Conservation (phyloP, 768 basidiomycete species). For the Stropharia rugosoannulata region DNA sequence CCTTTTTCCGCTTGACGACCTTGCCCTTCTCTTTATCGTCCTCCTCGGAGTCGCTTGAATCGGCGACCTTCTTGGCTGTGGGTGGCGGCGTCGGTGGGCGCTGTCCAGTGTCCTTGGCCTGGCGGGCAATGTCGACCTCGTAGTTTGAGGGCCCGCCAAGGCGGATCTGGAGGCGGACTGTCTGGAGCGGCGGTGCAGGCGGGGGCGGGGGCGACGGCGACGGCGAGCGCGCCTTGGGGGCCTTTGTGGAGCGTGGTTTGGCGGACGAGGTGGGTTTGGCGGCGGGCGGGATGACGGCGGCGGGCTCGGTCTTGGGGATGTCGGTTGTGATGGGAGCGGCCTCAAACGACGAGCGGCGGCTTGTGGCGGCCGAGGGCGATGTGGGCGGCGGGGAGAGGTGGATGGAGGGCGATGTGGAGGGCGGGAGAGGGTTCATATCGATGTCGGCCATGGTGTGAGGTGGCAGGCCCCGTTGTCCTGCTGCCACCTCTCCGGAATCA, state of each 20-base stretch:
- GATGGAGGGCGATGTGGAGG: slow-evolving; percentile 17
- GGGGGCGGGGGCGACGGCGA: slow-evolving; percentile 62
- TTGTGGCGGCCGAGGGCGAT: slow-evolving; percentile 12
- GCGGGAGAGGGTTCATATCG: slow-evolving; percentile 17
- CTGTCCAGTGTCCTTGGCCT: slow-evolving; percentile 67
- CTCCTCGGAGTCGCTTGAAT: slow-evolving; percentile 57
- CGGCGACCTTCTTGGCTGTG: slow-evolving; percentile 33
- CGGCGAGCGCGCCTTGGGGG: slow-evolving; percentile 31
- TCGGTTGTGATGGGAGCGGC: slow-evolving; percentile 13
- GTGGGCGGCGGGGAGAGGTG: slow-evolving; percentile 18
- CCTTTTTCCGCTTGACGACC: slow-evolving; percentile 16
- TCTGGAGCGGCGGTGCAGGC: slow-evolving; percentile 51
- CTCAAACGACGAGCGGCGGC: background rate
- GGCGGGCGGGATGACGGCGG: slow-evolving; percentile 31
- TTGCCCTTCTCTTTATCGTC: slow-evolving; percentile 38
- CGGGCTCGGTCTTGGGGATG: background rate
- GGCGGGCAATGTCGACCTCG: slow-evolving; percentile 61
- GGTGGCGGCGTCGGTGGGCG: slow-evolving; percentile 56
- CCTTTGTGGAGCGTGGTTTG: slow-evolving; percentile 29
- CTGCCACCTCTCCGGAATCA: slow-evolving; percentile 11
- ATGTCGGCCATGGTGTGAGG: slow-evolving; percentile 15
- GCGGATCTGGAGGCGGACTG: slow-evolving; percentile 65
- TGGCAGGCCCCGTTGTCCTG: slow-evolving; percentile 15
- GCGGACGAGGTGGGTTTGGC: slow-evolving; percentile 21
- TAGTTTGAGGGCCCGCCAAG: slow-evolving; percentile 77